These are phyloP conservation scores for Blastomyces emzantsi DNA, from an alignment of 2,329 filamentous ascomycete species.

Conservation along the genomic window DNA sequence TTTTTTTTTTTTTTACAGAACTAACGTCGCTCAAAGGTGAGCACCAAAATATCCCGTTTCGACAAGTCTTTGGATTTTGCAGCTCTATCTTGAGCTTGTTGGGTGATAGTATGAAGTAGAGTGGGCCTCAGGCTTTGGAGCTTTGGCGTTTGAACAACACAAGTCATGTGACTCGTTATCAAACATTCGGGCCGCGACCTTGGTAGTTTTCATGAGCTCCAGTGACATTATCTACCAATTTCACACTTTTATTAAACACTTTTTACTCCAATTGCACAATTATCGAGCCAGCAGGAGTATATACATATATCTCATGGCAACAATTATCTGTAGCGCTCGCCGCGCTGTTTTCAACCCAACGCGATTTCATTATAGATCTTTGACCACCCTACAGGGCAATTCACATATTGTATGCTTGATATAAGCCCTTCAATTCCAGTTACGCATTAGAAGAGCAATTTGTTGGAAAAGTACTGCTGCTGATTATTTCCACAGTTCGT, in stretches of 20 bases:
- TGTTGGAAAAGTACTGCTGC: neutral
- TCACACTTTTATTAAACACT: neutral
- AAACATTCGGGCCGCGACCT: neutral
- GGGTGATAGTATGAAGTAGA: neutral
- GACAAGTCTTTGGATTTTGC: neutral
- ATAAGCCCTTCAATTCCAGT: neutral
- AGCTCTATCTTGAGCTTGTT: neutral
- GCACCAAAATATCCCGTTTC: neutral
- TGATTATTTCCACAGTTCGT: conserved; percentile 16
- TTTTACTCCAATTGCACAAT: neutral
- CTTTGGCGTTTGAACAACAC: neutral
- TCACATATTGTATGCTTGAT: conserved; percentile 33
- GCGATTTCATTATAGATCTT: conserved; percentile 23
- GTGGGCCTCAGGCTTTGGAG: neutral
- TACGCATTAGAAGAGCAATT: neutral
- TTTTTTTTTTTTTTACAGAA: neutral
- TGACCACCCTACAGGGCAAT: conserved; percentile 33
- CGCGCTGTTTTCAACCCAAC: conserved; percentile 17
- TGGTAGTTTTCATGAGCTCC: neutral
- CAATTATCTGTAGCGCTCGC: conserved; percentile 17
- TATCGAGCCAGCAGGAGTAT: neutral
- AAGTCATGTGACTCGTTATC: neutral
- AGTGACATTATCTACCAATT: neutral
- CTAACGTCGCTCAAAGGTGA: neutral
- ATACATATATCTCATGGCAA: conserved; percentile 21